Percentiles rank a stretch among this genome's conserved stretches.
phyloP scores from a whole-genome alignment of 139 green algal genomes.

The Chlorella sorokiniana region DNA sequence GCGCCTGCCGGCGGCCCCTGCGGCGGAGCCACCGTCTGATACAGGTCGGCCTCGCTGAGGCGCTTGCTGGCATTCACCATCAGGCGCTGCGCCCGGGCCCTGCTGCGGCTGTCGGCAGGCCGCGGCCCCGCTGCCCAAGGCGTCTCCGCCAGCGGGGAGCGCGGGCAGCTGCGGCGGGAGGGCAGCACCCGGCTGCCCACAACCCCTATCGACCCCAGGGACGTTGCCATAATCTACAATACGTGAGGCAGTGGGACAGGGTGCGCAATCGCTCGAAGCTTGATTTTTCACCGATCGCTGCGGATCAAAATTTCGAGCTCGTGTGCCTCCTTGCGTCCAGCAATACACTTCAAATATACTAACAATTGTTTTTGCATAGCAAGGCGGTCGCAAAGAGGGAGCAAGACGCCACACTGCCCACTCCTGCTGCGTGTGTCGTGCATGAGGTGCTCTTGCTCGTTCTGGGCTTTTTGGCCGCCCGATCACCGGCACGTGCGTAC shows the following conservation, averaged over 20 bases:
- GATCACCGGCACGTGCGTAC: too few relatives aligned
- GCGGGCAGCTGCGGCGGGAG: neutral
- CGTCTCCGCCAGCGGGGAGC: neutral
- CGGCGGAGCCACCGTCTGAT: slow-evolving; percentile 7
- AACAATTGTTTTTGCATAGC: too few relatives aligned
- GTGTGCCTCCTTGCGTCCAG: too few relatives aligned
- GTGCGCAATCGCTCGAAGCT: neutral
- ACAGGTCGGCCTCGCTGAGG: slow-evolving; percentile 35
- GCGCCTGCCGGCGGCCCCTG: neutral
- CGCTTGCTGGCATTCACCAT: neutral
- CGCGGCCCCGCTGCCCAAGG: neutral
- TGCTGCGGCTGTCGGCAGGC: neutral
- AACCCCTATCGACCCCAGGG: neutral
- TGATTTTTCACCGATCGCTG: neutral
- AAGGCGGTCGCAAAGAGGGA: too few relatives aligned
- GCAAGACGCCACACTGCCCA: too few relatives aligned
- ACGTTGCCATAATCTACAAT: neutral
- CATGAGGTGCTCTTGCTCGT: too few relatives aligned
- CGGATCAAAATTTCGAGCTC: neutral
- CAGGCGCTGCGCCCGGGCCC: neutral
- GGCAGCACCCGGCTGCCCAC: neutral
- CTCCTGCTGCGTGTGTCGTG: too few relatives aligned
- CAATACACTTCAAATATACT: too few relatives aligned
- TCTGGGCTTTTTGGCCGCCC: too few relatives aligned
- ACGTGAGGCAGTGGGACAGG: neutral